phyloP scores from a whole-genome alignment of 495 filamentous ascomycete species.

The Achaetomiella virescens region DNA sequence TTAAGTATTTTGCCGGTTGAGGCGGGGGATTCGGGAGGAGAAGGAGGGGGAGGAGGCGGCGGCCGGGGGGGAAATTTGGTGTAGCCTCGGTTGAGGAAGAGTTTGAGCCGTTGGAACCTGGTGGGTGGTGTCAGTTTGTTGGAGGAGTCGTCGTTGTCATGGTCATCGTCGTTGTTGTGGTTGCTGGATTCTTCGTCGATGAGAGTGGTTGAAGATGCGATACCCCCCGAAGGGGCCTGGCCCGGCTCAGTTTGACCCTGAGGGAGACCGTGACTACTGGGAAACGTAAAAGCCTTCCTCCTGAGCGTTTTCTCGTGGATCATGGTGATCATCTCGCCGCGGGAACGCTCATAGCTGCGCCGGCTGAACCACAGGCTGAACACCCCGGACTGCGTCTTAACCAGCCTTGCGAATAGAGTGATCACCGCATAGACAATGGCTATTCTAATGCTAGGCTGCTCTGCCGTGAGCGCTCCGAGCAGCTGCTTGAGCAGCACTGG shows the following conservation, averaged over 20 bases:
- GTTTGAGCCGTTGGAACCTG: conserved; percentile 7
- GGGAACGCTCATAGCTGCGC: conserved; percentile 65
- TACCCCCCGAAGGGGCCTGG: conserved; percentile 11
- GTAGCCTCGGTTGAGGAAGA: conserved; percentile 12
- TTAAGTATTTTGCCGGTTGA: conserved; percentile 82
- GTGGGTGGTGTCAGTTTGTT: conserved; percentile 6
- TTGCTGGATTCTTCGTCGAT: conserved; percentile 27
- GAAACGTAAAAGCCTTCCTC: conserved; percentile 60
- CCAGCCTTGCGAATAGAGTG: conserved; percentile 53
- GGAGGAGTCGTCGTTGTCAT: no score
- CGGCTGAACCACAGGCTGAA: conserved; percentile 69
- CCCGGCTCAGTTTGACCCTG: conserved; percentile 5
- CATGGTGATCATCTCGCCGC: conserved; percentile 84
- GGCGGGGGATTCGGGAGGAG: conserved; percentile 44
- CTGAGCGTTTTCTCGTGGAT: conserved; percentile 78
- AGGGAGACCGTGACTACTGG: conserved; percentile 16
- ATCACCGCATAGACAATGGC: conserved; percentile 61
- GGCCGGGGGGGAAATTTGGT: neutral
- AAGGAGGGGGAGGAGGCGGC: neutral
- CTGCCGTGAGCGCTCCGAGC: conserved; percentile 58
- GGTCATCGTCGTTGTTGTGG: conserved; percentile 17
- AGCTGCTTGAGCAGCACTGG: conserved; percentile 69
- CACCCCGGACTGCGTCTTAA: conserved; percentile 59
- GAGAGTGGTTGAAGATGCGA: conserved; percentile 20
- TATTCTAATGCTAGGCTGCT: conserved; percentile 40